These are phyloP conservation scores for Chaetomium fimeti DNA, from an alignment of 495 filamentous ascomycete species.

Conservation along the genomic window DNA sequence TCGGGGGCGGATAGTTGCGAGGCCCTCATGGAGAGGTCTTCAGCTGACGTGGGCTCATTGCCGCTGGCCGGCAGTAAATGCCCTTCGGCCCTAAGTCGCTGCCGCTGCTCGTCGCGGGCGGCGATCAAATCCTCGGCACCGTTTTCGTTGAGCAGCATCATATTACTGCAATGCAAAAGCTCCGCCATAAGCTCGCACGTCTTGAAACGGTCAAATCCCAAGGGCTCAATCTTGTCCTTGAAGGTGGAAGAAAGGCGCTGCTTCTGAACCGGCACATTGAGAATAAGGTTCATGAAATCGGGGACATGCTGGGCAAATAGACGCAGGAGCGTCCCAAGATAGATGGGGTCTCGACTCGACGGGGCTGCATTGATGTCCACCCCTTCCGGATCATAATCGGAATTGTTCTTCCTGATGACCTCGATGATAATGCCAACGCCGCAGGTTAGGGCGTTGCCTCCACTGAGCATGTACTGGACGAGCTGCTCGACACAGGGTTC, in stretches of 20 bases:
- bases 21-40: constrained; percentile 49
- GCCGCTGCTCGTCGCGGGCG: constrained; percentile 76
- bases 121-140: constrained; percentile 87
- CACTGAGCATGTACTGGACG: constrained; percentile 85
- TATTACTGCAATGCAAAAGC: constrained; percentile 96
- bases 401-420: constrained; percentile 99
- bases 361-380: constrained; percentile 73
- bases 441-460: constrained; percentile 92
- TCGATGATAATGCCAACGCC: constrained; percentile 98
- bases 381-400: constrained; percentile 94
- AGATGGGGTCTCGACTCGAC: constrained; percentile 89
- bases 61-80: constrained; percentile 43
- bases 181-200: constrained; percentile 99
- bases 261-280: constrained; percentile 59
- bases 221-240: constrained; percentile 84
- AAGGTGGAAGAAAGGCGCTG: constrained; percentile 63
- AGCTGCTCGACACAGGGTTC: constrained; percentile 75
- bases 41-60: constrained; percentile 32
- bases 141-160: constrained; percentile 90
- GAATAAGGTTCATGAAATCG: constrained; percentile 88
- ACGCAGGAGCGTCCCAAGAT: constrained; percentile 88
- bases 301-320: constrained; percentile 90
- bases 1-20: constrained; percentile 49
- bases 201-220: constrained; percentile 98
- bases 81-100: constrained; percentile 71